Conservation (phyloP, 2,329 filamentous ascomycete species). For the Neonectria ditissima region DNA sequence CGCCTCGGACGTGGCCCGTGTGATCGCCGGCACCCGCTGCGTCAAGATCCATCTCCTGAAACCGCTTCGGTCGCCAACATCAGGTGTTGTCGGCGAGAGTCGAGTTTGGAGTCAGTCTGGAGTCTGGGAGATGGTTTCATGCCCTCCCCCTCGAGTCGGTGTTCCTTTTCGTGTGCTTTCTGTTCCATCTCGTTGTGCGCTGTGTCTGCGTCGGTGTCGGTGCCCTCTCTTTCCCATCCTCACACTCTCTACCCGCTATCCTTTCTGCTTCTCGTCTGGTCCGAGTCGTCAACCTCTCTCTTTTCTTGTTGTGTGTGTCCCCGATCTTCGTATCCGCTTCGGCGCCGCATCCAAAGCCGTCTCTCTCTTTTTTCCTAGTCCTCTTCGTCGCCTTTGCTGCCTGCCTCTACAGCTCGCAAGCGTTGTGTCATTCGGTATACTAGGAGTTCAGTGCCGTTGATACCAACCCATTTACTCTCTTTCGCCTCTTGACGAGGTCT, state of each 20-base stretch:
- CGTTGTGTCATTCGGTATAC: not conserved
- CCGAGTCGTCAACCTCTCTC: conserved; percentile 21
- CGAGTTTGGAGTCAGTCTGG: conserved; percentile 3
- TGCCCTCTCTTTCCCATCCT: conserved; percentile 1
- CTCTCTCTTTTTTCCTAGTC: conserved; percentile 12
- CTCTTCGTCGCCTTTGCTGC: not conserved
- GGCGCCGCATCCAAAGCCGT: conserved; percentile 2
- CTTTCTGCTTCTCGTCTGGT: conserved; percentile 16
- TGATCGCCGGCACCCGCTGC: conserved; percentile 35
- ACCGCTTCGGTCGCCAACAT: conserved; percentile 42
- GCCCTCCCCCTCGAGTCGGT: conserved; percentile 30
- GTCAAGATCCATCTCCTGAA: conserved; percentile 45
- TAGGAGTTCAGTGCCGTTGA: conserved; percentile 34
- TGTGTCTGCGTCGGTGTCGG: conserved; percentile 5
- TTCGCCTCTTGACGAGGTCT: conserved; percentile 41
- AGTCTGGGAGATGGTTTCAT: conserved; percentile 39
- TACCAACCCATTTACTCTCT: conserved; percentile 26
- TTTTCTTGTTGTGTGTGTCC: too few relatives aligned
- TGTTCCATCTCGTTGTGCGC: conserved; percentile 22
- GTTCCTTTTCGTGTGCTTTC: conserved; percentile 26
- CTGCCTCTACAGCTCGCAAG: not conserved
- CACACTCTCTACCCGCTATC: not conserved
- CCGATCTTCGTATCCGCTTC: conserved; percentile 9
- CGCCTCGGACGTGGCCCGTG: conserved; percentile 32
- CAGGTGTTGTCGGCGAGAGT: conserved; percentile 43